These are phyloP conservation scores for Diospyros kaki DNA, from an alignment of 148 eudicot species.

Conservation along the genomic window DNA sequence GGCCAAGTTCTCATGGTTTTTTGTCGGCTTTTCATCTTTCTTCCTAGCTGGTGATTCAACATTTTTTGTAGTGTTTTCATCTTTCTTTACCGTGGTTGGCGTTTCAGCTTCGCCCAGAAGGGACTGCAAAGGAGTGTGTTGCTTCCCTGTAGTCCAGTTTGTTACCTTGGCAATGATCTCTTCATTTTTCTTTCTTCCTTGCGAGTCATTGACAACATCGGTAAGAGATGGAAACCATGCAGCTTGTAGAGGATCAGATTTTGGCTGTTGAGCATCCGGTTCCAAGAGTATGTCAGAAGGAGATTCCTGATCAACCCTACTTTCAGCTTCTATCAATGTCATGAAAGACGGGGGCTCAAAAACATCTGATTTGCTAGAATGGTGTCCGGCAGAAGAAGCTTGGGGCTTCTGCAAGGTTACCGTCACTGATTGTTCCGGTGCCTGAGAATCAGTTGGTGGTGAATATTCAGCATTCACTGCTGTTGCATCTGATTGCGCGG, in stretches of 20 bases:
- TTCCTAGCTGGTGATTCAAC: constrained; percentile 30
- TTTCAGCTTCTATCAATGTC: constrained; percentile 35
- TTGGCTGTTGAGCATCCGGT: constrained; percentile 22
- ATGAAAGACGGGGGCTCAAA: constrained; percentile 35
- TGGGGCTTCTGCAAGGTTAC: constrained; percentile 16
- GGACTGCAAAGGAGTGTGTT: constrained; percentile 55
- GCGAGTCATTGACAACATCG: constrained; percentile 35
- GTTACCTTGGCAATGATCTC: constrained; percentile 64
- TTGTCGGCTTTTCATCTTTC: constrained; percentile 25
- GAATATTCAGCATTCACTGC: constrained; percentile 20
- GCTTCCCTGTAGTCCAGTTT: constrained; percentile 44
- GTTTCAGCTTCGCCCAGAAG: constrained; percentile 57
- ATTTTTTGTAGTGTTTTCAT: constrained; percentile 16
- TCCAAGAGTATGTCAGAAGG: constrained; percentile 30
- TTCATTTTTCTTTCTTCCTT: constrained; percentile 49
- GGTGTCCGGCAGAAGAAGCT: constrained; percentile 14
- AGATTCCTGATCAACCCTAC: constrained; percentile 14
- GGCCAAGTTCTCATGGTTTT: constrained; percentile 15
- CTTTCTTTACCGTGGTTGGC: constrained; percentile 20
- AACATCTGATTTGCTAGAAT: constrained; percentile 22
- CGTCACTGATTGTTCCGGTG: constrained; percentile 7
- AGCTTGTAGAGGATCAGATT: constrained; percentile 30
- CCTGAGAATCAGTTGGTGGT: constrained; percentile 10
- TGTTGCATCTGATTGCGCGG: constrained; percentile 23
- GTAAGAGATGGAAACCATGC: constrained; percentile 39